Conservation (phyloP, 805 yeast species). For the Ogataea methylovora region DNA sequence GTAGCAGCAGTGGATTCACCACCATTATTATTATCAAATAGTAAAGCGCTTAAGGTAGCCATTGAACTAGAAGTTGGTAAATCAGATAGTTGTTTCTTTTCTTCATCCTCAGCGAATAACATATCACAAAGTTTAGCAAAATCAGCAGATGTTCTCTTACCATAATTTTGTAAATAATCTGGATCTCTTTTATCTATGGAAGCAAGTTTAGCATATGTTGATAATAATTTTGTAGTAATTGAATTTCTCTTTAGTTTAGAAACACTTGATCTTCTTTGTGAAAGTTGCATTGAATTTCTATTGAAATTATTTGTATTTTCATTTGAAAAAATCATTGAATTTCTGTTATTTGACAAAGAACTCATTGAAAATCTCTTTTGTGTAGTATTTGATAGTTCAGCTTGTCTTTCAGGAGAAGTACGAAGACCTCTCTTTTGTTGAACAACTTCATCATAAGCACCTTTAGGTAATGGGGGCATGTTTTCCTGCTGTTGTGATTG, state of each 20-base stretch:
- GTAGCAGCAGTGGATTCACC: too few species aligned
- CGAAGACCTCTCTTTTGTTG: conserved; percentile 9
- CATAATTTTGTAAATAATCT: conserved; percentile 64
- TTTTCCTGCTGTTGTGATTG: conserved; percentile 7
- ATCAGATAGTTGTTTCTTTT: conserved; percentile 25
- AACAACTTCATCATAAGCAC: conserved; percentile 12
- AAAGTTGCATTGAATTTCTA: conserved; percentile 4
- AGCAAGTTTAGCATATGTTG: conserved; percentile 67
- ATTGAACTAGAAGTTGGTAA: conserved; percentile 34
- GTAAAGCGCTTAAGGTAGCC: conserved; percentile 42
- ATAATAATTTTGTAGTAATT: conserved; percentile 59
- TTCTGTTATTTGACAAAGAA: conserved; percentile 10
- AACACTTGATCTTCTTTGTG: conserved; percentile 10
- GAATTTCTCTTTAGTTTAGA: conserved; percentile 52
- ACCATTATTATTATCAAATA: conserved; percentile 22
- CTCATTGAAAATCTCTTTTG: conserved; percentile 12
- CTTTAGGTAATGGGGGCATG: conserved; percentile 10
- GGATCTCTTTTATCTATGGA: conserved; percentile 47
- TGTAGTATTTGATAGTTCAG: not conserved
- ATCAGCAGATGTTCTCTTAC: conserved; percentile 69
- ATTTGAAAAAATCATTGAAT: conserved; percentile 12
- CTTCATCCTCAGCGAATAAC: conserved; percentile 41
- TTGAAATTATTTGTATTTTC: conserved; percentile 3
- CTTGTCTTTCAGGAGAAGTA: conserved; percentile 2
- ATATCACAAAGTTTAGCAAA: conserved; percentile 74